Evolutionary conservation across 305 asterid genomes (phyloP).

Genomic region (Petunia hybrid): DNA sequence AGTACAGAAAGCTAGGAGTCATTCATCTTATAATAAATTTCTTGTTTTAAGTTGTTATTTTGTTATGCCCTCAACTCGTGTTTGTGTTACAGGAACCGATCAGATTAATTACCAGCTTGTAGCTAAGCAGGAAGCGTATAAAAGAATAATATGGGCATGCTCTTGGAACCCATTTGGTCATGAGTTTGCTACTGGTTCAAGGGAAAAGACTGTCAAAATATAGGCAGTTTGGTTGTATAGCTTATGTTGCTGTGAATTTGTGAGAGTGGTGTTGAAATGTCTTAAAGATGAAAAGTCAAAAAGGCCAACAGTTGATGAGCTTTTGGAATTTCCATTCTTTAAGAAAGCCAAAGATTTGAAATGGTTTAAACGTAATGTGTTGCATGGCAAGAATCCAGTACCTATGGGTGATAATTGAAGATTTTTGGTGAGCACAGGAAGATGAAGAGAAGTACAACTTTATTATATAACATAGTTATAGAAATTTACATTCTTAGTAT

Average conservation of each 20-base stretch:
- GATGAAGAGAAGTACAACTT: no score
- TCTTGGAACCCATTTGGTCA: conserved; percentile 82
- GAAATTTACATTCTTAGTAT: no score
- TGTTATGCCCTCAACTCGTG: conserved; percentile 31
- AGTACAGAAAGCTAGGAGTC: no score
- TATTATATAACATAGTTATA: no score
- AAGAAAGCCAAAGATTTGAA: neutral
- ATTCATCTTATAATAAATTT: no score
- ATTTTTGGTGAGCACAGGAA: neutral
- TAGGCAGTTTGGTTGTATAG: conserved; percentile 48
- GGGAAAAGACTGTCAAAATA: conserved; percentile 81
- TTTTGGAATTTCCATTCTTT: conserved; percentile 16
- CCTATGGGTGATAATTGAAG: neutral
- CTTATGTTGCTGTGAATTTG: neutral
- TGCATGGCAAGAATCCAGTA: neutral
- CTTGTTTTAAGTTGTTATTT: no score
- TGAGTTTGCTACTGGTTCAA: conserved; percentile 86
- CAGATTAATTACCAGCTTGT: conserved; percentile 57
- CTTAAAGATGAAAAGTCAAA: neutral
- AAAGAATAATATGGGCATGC: conserved; percentile 87
- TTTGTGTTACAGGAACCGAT: conserved; percentile 52
- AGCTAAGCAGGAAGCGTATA: conserved; percentile 75
- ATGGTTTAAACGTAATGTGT: neutral
- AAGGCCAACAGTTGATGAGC: conserved; percentile 34
- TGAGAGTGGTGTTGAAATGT: conserved; percentile 36